A percentile compares a stretch with the other conserved stretches of the same genome.
These are phyloP conservation scores for Neodidymelliopsis sp. DNA, from an alignment of 2,329 filamentous ascomycete species.

Conservation along the genomic window DNA sequence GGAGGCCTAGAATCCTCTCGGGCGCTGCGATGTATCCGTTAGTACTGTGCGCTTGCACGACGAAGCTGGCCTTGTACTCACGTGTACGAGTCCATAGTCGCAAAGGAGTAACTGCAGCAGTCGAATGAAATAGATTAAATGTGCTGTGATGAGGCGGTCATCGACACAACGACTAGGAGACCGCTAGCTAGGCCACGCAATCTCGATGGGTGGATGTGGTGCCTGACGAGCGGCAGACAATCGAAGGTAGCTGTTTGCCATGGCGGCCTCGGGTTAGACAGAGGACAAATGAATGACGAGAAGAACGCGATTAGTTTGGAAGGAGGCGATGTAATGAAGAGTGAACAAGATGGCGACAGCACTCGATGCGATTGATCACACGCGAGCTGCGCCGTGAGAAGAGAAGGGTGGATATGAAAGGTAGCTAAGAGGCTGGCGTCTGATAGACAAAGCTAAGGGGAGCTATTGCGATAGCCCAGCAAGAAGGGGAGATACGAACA, in stretches of 20 bases:
- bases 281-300: constrained; percentile 45
- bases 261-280: constrained; percentile 51
- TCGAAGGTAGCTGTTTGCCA: constrained; percentile 52
- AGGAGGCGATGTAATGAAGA: constrained; percentile 30
- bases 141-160: constrained; percentile 24
- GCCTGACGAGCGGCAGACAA: constrained; percentile 37
- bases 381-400: constrained; percentile 40
- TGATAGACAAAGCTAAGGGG: constrained; percentile 42
- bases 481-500: constrained; percentile 38
- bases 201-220: constrained; percentile 35
- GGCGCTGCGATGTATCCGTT: constrained; percentile 24
- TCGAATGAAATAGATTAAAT: constrained; percentile 1
- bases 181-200: constrained; percentile 28
- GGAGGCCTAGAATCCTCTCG: constrained; percentile 65
- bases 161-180: constrained; percentile 24
- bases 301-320: constrained; percentile 40
- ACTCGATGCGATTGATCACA: constrained; percentile 44
- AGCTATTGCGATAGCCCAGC: constrained; percentile 44
- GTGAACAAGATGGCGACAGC: constrained; percentile 39
- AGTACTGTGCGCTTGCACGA: constrained; percentile 14
- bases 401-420: constrained; percentile 42
- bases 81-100: constrained; percentile 50
- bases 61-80: constrained; percentile 28
- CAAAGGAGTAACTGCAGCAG: constrained; percentile 2
- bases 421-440: constrained; percentile 39